Percentiles rank a stretch among this genome's conserved stretches.
Conservation (phyloP, 2,329 filamentous ascomycete genomes). For the Metarhizium album region DNA sequence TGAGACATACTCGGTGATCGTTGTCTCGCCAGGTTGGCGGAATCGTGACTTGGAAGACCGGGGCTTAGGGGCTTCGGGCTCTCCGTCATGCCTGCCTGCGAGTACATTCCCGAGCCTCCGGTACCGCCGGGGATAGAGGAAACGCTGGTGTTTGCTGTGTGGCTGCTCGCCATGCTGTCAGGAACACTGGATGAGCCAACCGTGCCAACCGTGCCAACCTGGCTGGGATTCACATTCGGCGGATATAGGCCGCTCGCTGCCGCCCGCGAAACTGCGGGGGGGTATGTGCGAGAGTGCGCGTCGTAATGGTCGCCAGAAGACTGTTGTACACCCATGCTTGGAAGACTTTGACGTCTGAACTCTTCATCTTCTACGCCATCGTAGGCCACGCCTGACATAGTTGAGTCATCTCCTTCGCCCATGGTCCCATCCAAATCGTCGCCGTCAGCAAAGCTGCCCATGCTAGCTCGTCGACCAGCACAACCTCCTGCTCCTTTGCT, state of each 20-base stretch:
- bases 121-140: slow-evolving; percentile 36
- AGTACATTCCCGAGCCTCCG: slow-evolving; percentile 51
- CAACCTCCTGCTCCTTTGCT: slow-evolving; percentile 94
- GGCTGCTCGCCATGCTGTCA: slow-evolving; percentile 29
- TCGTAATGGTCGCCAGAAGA: slow-evolving; percentile 45
- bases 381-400: slow-evolving; percentile 47
- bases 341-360: slow-evolving; percentile 57
- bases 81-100: slow-evolving; percentile 67
- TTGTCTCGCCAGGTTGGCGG: slow-evolving; percentile 40
- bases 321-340: slow-evolving; percentile 64
- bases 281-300: slow-evolving; percentile 68
- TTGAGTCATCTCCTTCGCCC: slow-evolving; percentile 41
- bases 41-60: slow-evolving; percentile 42
- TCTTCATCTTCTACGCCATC: slow-evolving; percentile 50
- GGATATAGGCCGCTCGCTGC: slow-evolving; percentile 48
- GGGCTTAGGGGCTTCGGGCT: slow-evolving; percentile 78
- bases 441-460: slow-evolving; percentile 70
- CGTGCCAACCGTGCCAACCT: slow-evolving; percentile 38
- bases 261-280: slow-evolving; percentile 49
- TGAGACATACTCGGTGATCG: slow-evolving; percentile 56
- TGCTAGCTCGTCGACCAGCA: slow-evolving; percentile 78
- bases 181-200: slow-evolving; percentile 41
- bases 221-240: slow-evolving; percentile 46
- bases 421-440: slow-evolving; percentile 54
- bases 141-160: slow-evolving; percentile 39